phyloP scores from a whole-genome alignment of 768 basidiomycete species.

The Boletus subparvulus region DNA sequence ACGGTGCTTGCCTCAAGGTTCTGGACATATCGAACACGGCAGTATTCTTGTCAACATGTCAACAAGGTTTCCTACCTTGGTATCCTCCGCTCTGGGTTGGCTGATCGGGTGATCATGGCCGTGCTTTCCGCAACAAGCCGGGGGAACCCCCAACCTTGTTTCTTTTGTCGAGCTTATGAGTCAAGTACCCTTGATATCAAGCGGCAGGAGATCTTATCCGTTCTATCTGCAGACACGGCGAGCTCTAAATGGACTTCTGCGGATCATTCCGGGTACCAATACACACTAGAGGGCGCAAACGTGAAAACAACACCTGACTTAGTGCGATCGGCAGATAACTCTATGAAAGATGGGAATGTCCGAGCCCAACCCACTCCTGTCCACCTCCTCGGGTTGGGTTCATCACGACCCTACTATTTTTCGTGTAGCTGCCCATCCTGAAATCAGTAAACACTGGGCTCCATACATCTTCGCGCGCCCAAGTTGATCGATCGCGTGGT shows the following conservation, averaged over 20 bases:
- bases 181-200: constrained; percentile 22
- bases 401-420: not conserved
- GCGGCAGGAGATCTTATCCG: constrained; percentile 20
- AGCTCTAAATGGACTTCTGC: constrained; percentile 17
- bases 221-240: constrained; percentile 23
- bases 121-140: constrained; percentile 10
- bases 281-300: constrained; percentile 12
- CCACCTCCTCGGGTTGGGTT: not conserved
- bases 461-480: constrained; percentile 2
- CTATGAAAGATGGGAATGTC: not conserved
- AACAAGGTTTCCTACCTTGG: constrained; percentile 7
- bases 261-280: constrained; percentile 30
- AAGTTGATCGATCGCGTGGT: not conserved
- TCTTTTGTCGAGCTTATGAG: constrained; percentile 11
- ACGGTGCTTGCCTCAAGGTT: constrained; percentile 14
- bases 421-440: not conserved
- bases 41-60: constrained; percentile 12
- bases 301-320: constrained; percentile 7
- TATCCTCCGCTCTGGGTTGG: not conserved
- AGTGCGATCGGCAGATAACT: constrained; percentile 13
- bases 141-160: constrained; percentile 22
- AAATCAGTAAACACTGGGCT: not conserved
- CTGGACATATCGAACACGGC: constrained; percentile 14
- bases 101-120: constrained; percentile 13
- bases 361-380: constrained; percentile 1